Conservation (phyloP, 1,284 basidiomycete species). For the Heliocybe sulcata region DNA sequence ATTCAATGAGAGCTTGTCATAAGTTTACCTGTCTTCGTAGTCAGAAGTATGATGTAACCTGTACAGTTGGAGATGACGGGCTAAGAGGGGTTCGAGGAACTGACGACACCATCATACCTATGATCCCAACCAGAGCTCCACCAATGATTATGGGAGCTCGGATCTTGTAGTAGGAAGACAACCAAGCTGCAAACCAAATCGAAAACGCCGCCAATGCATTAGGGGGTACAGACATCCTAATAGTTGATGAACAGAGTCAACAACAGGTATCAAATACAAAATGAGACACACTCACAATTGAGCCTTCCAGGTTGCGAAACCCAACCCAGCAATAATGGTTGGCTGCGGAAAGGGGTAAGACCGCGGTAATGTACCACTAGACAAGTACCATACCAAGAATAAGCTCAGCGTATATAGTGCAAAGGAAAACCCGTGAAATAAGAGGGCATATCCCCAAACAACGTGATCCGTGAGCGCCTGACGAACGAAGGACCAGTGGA, state of each 20-base stretch:
- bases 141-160: constrained; percentile 55
- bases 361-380: not conserved
- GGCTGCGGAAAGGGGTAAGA: constrained; percentile 26
- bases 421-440: constrained; percentile 63
- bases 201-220: constrained; percentile 43
- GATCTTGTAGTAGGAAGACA: constrained; percentile 35
- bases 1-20: not conserved
- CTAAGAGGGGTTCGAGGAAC: not conserved
- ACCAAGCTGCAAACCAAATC: constrained; percentile 43
- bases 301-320: constrained; percentile 52
- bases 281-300: constrained; percentile 34
- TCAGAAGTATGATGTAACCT: constrained; percentile 59
- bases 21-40: constrained; percentile 37
- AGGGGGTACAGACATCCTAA: constrained; percentile 52
- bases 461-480: constrained; percentile 52
- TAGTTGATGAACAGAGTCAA: not conserved
- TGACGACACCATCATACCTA: constrained; percentile 32
- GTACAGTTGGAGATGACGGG: not conserved
- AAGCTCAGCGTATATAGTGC: constrained; percentile 47
- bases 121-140: constrained; percentile 41
- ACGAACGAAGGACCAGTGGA: constrained; percentile 42
- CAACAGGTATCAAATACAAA: constrained; percentile 3
- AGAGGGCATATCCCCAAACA: constrained; percentile 57
- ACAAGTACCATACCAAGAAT: constrained; percentile 34
- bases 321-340: constrained; percentile 52